Evolutionary conservation across 345 rosid genomes (phyloP).

Genomic region (Populus davidiana): DNA sequence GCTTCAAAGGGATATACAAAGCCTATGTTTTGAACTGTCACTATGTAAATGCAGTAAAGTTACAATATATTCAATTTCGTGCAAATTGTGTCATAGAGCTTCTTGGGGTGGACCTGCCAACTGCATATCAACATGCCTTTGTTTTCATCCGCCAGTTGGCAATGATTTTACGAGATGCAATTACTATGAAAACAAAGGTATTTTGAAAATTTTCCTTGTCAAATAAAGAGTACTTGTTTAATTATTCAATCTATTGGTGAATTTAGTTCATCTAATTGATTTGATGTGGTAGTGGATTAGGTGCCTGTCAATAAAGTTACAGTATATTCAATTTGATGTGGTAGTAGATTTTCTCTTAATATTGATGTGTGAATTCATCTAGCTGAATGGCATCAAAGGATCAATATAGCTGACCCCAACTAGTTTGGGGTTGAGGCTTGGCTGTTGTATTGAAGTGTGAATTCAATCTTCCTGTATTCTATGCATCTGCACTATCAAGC

Average conservation of each 20-base stretch:
- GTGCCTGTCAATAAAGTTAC: not conserved
- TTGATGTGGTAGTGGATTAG: not conserved
- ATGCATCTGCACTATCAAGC: not conserved
- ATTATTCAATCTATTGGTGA: not conserved
- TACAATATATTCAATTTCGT: conserved; percentile 81
- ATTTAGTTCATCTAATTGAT: not conserved
- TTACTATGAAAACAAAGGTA: conserved; percentile 89
- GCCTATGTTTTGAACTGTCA: conserved; percentile 88
- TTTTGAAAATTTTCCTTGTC: not conserved
- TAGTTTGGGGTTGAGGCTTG: not conserved
- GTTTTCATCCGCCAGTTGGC: conserved; percentile 85
- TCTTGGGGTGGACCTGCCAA: conserved; percentile 74
- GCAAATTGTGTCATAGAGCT: conserved; percentile 81
- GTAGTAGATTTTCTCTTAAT: no score
- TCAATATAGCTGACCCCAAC: not conserved
- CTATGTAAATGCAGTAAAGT: conserved; percentile 69
- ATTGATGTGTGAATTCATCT: not conserved
- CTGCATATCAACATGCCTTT: conserved; percentile 93
- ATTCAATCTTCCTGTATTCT: not conserved
- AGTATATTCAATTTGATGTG: not conserved
- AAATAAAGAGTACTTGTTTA: not conserved
- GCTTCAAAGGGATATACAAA: conserved; percentile 85
- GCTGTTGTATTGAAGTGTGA: not conserved
- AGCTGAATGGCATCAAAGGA: not conserved
- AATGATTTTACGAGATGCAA: conserved; percentile 78